phyloP scores from a whole-genome alignment of 352 stramenopile genomes.

The Aphanomyces astaci region DNA sequence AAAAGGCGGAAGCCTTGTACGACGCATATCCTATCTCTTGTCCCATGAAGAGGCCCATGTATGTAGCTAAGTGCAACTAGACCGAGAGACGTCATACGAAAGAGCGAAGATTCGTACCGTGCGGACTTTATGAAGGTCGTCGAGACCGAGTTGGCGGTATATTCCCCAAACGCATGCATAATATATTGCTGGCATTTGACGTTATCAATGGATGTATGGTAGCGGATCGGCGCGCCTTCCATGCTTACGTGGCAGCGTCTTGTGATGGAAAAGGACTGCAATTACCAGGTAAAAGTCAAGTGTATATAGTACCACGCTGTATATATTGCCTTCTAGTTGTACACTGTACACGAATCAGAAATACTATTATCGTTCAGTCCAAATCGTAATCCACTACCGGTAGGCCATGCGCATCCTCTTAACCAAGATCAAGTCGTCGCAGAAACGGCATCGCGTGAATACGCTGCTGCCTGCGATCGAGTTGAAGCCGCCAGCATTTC shows the following conservation, averaged over 20 bases:
- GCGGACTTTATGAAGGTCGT: conserved; percentile 9
- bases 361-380: neutral
- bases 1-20: neutral
- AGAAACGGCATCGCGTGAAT: conserved; percentile 1
- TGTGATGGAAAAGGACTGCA: conserved; percentile 11
- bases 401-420: conserved; percentile 11
- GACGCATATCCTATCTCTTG: no score
- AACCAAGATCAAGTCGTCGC: conserved; percentile 14
- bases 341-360: no score
- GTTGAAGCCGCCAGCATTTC: neutral
- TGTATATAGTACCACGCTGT: no score
- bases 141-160: conserved; percentile 1
- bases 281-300: conserved; percentile 14
- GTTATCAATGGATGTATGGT: no score
- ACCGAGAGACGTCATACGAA: neutral
- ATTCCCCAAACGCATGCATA: neutral
- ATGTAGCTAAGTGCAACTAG: neutral
- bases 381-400: neutral
- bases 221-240: conserved; percentile 6
- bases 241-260: conserved; percentile 9
- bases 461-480: neutral
- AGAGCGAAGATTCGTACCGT: conserved; percentile 11
- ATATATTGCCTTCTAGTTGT: no score
- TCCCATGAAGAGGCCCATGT: neutral
- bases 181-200: neutral